Evolutionary conservation across 2,329 filamentous ascomycete species (phyloP).

Genomic region (Aschersonia sp.): DNA sequence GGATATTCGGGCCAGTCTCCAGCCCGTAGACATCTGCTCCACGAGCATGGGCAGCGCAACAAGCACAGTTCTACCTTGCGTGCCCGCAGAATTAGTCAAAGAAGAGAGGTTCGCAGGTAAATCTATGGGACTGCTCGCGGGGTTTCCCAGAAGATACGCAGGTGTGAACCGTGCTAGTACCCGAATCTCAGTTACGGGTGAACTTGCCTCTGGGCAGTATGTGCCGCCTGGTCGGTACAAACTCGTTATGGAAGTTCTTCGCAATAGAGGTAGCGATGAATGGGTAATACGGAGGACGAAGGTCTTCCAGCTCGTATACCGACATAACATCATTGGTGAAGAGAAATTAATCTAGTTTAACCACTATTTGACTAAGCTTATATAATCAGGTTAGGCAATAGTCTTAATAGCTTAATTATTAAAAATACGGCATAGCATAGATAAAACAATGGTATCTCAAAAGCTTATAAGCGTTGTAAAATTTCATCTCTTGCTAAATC

Average conservation of each 20-base stretch:
- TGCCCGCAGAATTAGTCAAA: background rate
- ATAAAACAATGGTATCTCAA: no score
- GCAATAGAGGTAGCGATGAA: background rate
- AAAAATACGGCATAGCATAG: no score
- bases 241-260: background rate
- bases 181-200: background rate
- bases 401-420: no score
- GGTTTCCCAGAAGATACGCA: background rate
- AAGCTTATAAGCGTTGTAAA: no score
- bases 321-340: background rate
- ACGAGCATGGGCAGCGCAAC: background rate
- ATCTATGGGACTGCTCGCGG: background rate
- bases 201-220: background rate
- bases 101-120: background rate
- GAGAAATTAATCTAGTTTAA: no score
- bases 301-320: background rate
- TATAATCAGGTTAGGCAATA: no score
- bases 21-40: background rate
- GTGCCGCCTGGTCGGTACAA: background rate
- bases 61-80: background rate
- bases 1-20: no score
- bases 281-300: background rate
- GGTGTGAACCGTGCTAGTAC: background rate
- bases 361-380: no score
- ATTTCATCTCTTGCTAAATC: no score